Percentiles rank a stretch among this genome's conserved stretches.
phyloP scores from a whole-genome alignment of 306 rosid species.

The Quercus dentata region DNA sequence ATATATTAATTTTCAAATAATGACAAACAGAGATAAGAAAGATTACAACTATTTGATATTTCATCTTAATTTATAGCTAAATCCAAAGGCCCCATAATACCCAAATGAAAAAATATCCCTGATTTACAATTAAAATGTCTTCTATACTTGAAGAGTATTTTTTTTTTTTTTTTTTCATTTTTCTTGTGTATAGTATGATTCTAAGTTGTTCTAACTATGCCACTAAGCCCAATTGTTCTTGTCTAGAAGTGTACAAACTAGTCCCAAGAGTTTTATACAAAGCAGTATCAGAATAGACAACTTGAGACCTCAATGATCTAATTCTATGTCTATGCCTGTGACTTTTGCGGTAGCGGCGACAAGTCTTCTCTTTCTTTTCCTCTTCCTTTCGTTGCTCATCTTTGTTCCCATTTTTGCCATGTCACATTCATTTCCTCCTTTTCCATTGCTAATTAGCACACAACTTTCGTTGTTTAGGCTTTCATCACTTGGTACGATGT shows the following conservation, averaged over 20 bases:
- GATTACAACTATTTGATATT: too few species aligned
- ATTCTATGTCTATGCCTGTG: conserved; percentile 31
- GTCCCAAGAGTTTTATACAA: conserved; percentile 59
- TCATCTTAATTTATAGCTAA: too few species aligned
- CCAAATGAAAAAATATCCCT: not conserved
- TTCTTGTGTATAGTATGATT: conserved; percentile 1
- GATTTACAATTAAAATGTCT: conserved; percentile 10
- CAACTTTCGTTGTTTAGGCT: not conserved
- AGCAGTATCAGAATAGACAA: conserved; percentile 69
- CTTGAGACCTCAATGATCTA: conserved; percentile 40
- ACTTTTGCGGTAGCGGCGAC: conserved; percentile 30
- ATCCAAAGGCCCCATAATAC: too few species aligned
- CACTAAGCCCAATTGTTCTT: not conserved
- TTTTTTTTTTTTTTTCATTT: not conserved
- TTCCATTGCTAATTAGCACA: not conserved
- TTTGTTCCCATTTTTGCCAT: conserved; percentile 10
- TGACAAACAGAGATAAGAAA: too few species aligned
- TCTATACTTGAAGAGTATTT: not conserved
- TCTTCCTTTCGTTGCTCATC: conserved; percentile 7
- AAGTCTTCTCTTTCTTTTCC: conserved; percentile 24
- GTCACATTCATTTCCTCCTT: conserved; percentile 9
- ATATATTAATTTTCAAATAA: too few species aligned
- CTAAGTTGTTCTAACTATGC: not conserved
- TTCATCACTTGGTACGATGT: conserved; percentile 51
- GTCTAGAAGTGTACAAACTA: conserved; percentile 45